phyloP scores from a whole-genome alignment of 2,329 filamentous ascomycete species.

The Talaromyces sp. region DNA sequence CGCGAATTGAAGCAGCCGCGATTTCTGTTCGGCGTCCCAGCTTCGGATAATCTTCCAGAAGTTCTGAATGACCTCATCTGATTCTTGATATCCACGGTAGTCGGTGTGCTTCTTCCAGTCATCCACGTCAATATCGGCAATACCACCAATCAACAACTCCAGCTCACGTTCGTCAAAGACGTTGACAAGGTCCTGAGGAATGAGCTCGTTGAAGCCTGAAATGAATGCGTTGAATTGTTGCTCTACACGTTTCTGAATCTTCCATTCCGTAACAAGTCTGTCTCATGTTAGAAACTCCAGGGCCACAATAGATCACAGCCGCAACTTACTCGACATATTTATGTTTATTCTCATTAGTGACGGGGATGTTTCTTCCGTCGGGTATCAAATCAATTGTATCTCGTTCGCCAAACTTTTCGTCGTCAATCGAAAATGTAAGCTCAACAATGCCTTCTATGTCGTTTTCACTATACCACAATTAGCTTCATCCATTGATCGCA shows the following conservation, averaged over 20 bases:
- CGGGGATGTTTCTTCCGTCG: conserved; percentile 82
- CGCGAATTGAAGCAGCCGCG: conserved; percentile 89
- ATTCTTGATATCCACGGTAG: conserved; percentile 97
- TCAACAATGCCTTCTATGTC: conserved; percentile 94
- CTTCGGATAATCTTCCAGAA: conserved; percentile 95
- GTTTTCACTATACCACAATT: conserved; percentile 61
- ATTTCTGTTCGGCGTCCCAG: conserved; percentile 99
- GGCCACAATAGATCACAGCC: neutral
- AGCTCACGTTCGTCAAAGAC: conserved; percentile 98
- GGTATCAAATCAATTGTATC: conserved; percentile 92
- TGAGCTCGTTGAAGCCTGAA: conserved; percentile 94
- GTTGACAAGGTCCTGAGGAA: conserved; percentile 92
- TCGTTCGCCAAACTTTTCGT: conserved; percentile 93
- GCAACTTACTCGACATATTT: conserved; percentile 82
- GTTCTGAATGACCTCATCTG: conserved; percentile 93
- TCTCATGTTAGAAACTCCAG: neutral
- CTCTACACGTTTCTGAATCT: conserved; percentile 95
- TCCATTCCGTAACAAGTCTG: conserved; percentile 94
- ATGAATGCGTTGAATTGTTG: conserved; percentile 99
- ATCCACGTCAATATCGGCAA: conserved; percentile 98
- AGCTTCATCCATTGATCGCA: neutral
- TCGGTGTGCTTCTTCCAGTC: conserved; percentile 99
- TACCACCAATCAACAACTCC: conserved; percentile 93
- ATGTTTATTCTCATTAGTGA: conserved; percentile 98
- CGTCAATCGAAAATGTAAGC: conserved; percentile 93